Evolutionary conservation across 2,329 filamentous ascomycete species (phyloP), one percentile per base, ranked within the genome.

Genomic region (Cladorrhinum sp.): DNA sequence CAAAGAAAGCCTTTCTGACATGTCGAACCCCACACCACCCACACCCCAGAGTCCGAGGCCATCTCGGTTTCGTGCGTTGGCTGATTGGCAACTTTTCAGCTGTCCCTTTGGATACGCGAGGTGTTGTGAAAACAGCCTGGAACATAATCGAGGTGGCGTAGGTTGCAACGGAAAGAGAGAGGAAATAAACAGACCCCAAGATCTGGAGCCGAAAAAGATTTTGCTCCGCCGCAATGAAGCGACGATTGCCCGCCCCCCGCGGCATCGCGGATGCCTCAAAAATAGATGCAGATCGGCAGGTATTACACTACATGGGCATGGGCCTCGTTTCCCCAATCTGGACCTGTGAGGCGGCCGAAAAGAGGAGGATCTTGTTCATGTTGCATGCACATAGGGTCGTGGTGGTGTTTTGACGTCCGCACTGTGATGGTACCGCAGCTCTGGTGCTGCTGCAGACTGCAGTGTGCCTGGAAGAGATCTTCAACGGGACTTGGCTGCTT

Each of bases 151-250:
- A 46, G 16, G 42, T 46, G n/a, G n/a, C n/a, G n/a, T 18, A 16
- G 8, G 12, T 20, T 46, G 42, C 42, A 46, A n/a, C n/a, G n/a
- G n/a, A n/a, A n/a, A n/a, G n/a, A 20, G 42, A 21, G 2, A 46
- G 42, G 26, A 28, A 28, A 28, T 9, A 28, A 28, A 28, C 26
- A 28, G 54, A 57, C 54, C 54, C 54, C 54, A 57, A 57, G 39
- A 57, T 57, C 54, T 49, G 54, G 54, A 57, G 54, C 54, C 54
- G 54, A 57, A 28, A 42, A 24, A 18, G 20, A n/a, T 24, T 28
- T 21, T 50, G 46, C 46, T 20, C 16, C 36, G 30, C 53, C 33
- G 12, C 54, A 36, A 28, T 9, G 26, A 20, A 55, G 24, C 16
- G 20, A 24, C 24, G 33, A 56, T 36, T 23, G 54, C 36, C 54